Evolutionary conservation across 495 filamentous ascomycete species (phyloP).

Genomic region (Cercophora sp.): DNA sequence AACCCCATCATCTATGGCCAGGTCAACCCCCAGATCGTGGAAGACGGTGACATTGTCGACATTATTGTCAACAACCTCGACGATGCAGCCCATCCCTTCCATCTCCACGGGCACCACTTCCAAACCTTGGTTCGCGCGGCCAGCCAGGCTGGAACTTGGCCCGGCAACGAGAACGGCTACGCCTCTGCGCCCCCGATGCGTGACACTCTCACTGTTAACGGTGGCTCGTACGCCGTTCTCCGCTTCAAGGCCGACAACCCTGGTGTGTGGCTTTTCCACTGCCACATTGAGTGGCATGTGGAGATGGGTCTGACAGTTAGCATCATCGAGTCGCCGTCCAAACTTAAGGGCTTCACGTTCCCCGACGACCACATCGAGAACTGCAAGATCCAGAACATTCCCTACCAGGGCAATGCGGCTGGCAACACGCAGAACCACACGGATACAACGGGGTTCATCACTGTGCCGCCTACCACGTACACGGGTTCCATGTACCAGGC

Average conservation of each 20-base stretch:
- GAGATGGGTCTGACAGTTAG: slow-evolving; percentile 67
- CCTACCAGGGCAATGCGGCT: slow-evolving; percentile 67
- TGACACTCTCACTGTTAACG: slow-evolving; percentile 53
- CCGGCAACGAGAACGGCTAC: slow-evolving; percentile 35
- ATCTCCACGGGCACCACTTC: slow-evolving; percentile 73
- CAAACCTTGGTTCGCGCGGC: slow-evolving; percentile 57
- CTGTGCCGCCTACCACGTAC: slow-evolving; percentile 37
- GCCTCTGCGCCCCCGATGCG: slow-evolving; percentile 44
- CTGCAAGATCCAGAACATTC: slow-evolving; percentile 51
- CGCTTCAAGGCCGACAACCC: slow-evolving; percentile 64
- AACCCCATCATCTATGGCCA: slow-evolving; percentile 71
- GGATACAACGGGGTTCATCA: slow-evolving; percentile 53
- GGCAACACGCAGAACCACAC: slow-evolving; percentile 62
- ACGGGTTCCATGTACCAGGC: slow-evolving; percentile 32
- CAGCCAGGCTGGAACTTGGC: slow-evolving; percentile 33
- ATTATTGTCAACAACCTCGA: slow-evolving; percentile 80
- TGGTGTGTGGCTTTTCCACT: slow-evolving; percentile 78
- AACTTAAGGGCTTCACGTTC: slow-evolving; percentile 56
- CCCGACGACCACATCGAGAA: slow-evolving; percentile 57
- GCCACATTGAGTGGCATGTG: slow-evolving; percentile 80
- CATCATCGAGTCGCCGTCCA: slow-evolving; percentile 65
- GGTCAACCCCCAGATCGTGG: slow-evolving; percentile 62
- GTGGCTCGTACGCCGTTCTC: slow-evolving; percentile 54
- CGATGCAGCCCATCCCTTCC: slow-evolving; percentile 52
- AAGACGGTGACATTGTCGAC: slow-evolving; percentile 64